Evolutionary conservation across 148 eudicot genomes (phyloP).

Genomic region (Bassia scoparia): DNA sequence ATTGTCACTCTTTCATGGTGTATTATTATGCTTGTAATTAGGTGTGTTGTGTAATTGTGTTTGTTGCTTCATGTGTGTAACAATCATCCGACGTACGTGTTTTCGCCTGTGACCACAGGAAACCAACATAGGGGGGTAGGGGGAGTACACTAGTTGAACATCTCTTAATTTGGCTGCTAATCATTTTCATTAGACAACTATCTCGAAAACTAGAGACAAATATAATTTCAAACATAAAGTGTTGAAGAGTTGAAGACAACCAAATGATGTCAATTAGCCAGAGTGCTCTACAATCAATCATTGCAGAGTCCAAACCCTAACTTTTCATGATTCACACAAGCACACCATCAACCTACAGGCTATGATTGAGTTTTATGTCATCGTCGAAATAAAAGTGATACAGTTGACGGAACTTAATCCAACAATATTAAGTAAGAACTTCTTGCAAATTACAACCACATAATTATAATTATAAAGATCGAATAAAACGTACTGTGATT

Average conservation of each 20-base stretch:
- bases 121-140: too few species aligned
- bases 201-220: not conserved
- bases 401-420: too few species aligned
- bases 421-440: too few species aligned
- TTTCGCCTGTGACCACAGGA: not conserved
- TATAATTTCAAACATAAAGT: not conserved
- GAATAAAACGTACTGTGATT: too few species aligned
- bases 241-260: too few species aligned
- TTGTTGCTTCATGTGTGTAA: not conserved
- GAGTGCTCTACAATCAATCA: conserved; percentile 1
- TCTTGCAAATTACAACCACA: too few species aligned
- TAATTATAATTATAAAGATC: too few species aligned
- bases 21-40: not conserved
- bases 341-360: not conserved
- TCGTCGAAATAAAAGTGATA: too few species aligned
- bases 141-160: not conserved
- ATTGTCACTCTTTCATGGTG: not conserved
- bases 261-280: not conserved
- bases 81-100: not conserved
- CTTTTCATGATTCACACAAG: not conserved
- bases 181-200: not conserved
- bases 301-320: not conserved
- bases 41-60: not conserved
- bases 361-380: too few species aligned
- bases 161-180: not conserved